phyloP scores from a whole-genome alignment of 73 alveolate genomes.

The Tetrahymena borealis region DNA sequence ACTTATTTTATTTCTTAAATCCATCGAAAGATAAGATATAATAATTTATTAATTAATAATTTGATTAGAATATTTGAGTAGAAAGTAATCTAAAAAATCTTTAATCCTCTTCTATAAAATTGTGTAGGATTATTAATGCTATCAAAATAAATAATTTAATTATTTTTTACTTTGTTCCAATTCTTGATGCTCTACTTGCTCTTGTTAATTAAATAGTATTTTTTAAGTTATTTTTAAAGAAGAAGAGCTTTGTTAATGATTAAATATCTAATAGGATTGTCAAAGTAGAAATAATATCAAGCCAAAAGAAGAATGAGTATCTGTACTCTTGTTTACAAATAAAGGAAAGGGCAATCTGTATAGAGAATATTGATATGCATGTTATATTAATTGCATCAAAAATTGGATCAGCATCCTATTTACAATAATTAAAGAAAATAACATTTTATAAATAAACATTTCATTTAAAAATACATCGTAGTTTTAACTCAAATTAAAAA shows the following conservation, averaged over 20 bases:
- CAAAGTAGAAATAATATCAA: slow-evolving; percentile 49
- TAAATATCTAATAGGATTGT: slow-evolving; percentile 51
- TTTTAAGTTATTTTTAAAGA: slow-evolving; percentile 47
- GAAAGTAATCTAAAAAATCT: too few relatives aligned
- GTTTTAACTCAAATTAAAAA: neutral
- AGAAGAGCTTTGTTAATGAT: slow-evolving; percentile 39
- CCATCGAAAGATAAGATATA: too few relatives aligned
- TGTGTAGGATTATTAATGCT: neutral
- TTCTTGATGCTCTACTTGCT: slow-evolving; percentile 67
- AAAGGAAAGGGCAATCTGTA: slow-evolving; percentile 3
- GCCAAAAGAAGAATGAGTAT: slow-evolving; percentile 56
- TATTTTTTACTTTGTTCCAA: slow-evolving; percentile 20
- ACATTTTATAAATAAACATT: neutral
- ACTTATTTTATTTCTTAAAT: too few relatives aligned
- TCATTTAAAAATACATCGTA: neutral
- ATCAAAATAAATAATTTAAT: neutral
- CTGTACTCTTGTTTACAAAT: slow-evolving; percentile 7
- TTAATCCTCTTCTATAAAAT: too few relatives aligned
- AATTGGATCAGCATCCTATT: neutral
- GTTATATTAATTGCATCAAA: slow-evolving; percentile 2
- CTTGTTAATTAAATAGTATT: slow-evolving; percentile 53
- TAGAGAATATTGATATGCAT: slow-evolving; percentile 7
- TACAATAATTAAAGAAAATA: neutral
- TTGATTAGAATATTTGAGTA: too few relatives aligned
- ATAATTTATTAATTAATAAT: too few relatives aligned